Base-by-base conservation (phyloP, 192 early-diverging fungal genomes). In the Lunasporangiospora selenospora region DNA sequence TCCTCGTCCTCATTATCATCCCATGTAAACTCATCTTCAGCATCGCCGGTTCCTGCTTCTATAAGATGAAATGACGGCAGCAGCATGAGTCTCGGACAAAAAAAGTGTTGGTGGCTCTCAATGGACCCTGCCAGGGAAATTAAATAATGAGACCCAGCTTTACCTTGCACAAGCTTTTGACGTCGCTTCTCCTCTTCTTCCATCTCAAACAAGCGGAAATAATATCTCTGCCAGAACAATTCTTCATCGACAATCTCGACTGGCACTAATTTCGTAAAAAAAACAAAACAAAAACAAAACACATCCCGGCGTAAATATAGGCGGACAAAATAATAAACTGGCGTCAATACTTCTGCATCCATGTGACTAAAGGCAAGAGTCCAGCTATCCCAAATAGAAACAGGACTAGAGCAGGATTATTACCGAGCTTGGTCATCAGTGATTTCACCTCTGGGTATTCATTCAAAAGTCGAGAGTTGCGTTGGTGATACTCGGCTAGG, bases 141-240 rank as follows among this genome's bases (percentile, higher is more conserved):
- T n/a, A n/a, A n/a, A n/a, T n/a, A n/a, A n/a, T n/a, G n/a, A n/a
- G n/a, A 15, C 8, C 44, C 46, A 2, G 24, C 15, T 36, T 46
- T 78, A 79, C 80, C 77, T 63, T 79, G 67, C 11, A 79, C 77
- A 57, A 82, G 69, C 49, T 77, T 57, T 50, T 77, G 45, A 23
- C 79, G 79, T 26, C 67, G 62, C 48, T 84, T 76, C 40, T 84
- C 82, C 27, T 81, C 82, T 43, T 84, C 80, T n/a, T 84, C 82
- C 38, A 84, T 77, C 36, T 81, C 77, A 50, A 63, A 81, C 3
- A 75, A 41, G 39, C 78, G 77, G 55, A 80, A 84, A 31, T 79
- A 76, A 34, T 84, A 84, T 24, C 82, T 67, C 8, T 59, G 71
- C 82, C 82, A 84, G 51, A 84, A 84, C 32, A 73, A 24, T 16